Conservation (phyloP, 2,329 filamentous ascomycete genomes). For the Tolypocladium sp. region DNA sequence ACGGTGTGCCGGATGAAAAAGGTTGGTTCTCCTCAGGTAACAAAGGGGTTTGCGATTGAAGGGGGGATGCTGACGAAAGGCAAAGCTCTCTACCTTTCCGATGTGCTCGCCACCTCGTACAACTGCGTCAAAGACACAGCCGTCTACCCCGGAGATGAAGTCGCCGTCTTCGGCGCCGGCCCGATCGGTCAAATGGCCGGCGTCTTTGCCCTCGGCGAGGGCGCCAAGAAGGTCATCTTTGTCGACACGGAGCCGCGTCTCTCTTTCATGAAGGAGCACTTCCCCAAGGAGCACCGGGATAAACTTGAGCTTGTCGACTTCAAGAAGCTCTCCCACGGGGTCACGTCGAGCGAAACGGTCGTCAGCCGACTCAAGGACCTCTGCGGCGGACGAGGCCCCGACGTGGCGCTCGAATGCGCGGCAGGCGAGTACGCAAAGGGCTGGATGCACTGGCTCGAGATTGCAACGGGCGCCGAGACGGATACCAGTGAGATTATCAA, state of each 20-base stretch:
- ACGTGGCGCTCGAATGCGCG: conserved; percentile 61
- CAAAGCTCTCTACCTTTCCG: conserved; percentile 60
- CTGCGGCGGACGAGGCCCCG: conserved; percentile 61
- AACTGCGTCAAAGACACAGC: conserved; percentile 76
- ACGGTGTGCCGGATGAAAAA: conserved; percentile 77
- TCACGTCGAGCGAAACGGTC: conserved; percentile 52
- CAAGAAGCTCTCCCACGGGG: conserved; percentile 45
- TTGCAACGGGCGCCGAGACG: conserved; percentile 61
- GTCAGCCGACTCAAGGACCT: conserved; percentile 66
- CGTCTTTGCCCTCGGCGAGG: conserved; percentile 65
- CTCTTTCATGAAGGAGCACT: conserved; percentile 55
- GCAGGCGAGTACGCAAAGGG: conserved; percentile 54
- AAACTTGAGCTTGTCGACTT: conserved; percentile 65
- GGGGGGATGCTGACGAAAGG: neutral
- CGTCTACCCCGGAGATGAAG: conserved; percentile 66
- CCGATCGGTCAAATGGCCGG: conserved; percentile 81
- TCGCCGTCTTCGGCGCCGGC: conserved; percentile 79
- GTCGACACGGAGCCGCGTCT: conserved; percentile 68
- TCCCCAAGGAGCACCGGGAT: conserved; percentile 35
- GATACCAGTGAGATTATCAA: conserved; percentile 77
- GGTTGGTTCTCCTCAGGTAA: conserved; percentile 26
- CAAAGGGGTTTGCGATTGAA: too few relatives aligned
- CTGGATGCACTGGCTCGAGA: conserved; percentile 50
- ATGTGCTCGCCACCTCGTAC: conserved; percentile 72
- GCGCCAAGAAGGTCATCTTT: conserved; percentile 67